A percentile compares a stretch with the other conserved stretches of the same genome.
phyloP scores from a whole-genome alignment of 805 yeast genomes.

The Suhomyces pyralidae region DNA sequence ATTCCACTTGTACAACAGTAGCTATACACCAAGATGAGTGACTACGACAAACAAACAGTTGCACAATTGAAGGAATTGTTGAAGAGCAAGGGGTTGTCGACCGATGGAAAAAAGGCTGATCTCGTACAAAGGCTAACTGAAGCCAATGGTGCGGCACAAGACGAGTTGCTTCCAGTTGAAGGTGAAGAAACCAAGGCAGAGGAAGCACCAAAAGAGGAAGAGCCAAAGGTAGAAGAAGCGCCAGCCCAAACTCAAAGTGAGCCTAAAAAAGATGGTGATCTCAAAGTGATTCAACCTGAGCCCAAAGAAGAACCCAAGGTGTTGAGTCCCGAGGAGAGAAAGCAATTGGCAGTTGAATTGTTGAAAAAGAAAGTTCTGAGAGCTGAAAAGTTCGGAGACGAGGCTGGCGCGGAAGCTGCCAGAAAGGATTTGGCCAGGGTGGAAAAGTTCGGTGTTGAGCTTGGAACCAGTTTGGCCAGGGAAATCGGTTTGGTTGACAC shows the following conservation, averaged over 20 bases:
- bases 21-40: conserved; percentile 38
- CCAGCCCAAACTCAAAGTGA: background rate
- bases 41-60: conserved; percentile 68
- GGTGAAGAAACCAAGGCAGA: conserved; percentile 9
- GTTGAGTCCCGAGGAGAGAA: conserved; percentile 66
- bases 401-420: conserved; percentile 50
- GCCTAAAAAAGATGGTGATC: conserved; percentile 6
- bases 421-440: conserved; percentile 66
- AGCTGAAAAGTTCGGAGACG: conserved; percentile 76
- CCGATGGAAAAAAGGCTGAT: conserved; percentile 80
- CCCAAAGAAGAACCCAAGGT: conserved; percentile 36
- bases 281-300: conserved; percentile 15
- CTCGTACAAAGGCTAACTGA: conserved; percentile 63
- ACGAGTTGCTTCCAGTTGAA: conserved; percentile 4
- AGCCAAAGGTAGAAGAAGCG: conserved; percentile 9
- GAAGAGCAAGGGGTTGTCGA: conserved; percentile 62
- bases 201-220: conserved; percentile 12
- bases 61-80: conserved; percentile 79
- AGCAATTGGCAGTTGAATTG: conserved; percentile 62
- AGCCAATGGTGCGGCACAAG: conserved; percentile 38
- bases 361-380: conserved; percentile 66
- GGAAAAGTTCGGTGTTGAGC: conserved; percentile 79
- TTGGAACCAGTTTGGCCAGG: conserved; percentile 60
- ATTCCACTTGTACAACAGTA: background rate
- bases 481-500: conserved; percentile 58